A percentile compares a stretch with the other conserved stretches of the same genome.
Evolutionary conservation across 2,329 filamentous ascomycete genomes (phyloP).

Genomic region (Dendryphion nanum): DNA sequence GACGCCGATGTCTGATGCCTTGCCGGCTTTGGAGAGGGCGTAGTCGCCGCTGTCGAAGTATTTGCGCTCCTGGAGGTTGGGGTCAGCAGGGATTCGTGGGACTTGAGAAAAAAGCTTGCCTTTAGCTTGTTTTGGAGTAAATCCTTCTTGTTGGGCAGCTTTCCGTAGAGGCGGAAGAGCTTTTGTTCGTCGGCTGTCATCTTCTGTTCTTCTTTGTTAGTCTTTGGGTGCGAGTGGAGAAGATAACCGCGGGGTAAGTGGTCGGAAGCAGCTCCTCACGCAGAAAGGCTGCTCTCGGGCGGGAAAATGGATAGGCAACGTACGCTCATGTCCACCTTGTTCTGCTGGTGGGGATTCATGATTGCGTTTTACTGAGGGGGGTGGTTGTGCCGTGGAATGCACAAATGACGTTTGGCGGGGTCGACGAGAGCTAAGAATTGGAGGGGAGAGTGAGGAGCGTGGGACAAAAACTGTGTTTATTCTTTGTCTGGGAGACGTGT

Average conservation of each 20-base stretch:
- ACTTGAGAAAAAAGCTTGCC: conserved; percentile 42
- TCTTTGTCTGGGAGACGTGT: too few species aligned
- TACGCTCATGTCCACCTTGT: conserved; percentile 96
- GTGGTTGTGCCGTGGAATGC: not conserved
- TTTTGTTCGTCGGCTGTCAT: conserved; percentile 93
- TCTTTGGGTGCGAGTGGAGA: not conserved
- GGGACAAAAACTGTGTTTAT: conserved; percentile 19
- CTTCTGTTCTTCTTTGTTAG: conserved; percentile 57
- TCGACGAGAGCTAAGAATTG: conserved; percentile 7
- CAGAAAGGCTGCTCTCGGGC: conserved; percentile 9
- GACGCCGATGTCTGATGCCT: conserved; percentile 89
- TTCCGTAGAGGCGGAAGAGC: conserved; percentile 95
- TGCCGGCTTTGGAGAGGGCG: conserved; percentile 94
- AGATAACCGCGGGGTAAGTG: conserved; percentile 1
- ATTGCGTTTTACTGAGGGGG: too few species aligned
- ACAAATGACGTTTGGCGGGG: conserved; percentile 1
- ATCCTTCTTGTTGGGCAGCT: conserved; percentile 94
- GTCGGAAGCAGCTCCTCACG: conserved; percentile 1
- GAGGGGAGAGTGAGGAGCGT: not conserved
- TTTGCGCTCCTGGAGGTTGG: conserved; percentile 68
- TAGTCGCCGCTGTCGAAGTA: conserved; percentile 98
- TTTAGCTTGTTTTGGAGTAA: conserved; percentile 97
- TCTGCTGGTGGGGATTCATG: conserved; percentile 98
- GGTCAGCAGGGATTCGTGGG: conserved; percentile 1
- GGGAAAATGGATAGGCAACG: conserved; percentile 43